Conservation (phyloP, 139 green algal species). For the Marvania coccoides region DNA sequence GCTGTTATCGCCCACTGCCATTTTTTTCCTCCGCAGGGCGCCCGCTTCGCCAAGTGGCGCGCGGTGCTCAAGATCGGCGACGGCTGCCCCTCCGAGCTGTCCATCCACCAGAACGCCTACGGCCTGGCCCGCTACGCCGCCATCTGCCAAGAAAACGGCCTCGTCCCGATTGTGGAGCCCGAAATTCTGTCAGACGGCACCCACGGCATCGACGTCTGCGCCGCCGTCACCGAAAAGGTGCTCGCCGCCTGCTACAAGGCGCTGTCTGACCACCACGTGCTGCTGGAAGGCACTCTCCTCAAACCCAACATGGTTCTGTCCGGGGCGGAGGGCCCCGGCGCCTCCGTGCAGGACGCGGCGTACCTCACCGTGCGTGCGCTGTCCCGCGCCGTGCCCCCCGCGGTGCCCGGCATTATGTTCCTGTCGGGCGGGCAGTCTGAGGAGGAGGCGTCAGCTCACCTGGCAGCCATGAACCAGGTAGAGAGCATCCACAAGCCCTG, state of each 20-base stretch:
- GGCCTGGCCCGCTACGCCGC: slow-evolving; percentile 85
- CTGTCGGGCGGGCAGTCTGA: slow-evolving; percentile 71
- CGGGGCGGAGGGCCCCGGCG: slow-evolving; percentile 13
- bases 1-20: not conserved
- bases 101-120: slow-evolving; percentile 84
- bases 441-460: slow-evolving; percentile 73
- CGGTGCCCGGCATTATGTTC: slow-evolving; percentile 71
- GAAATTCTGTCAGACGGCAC: slow-evolving; percentile 72
- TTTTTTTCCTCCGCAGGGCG: slow-evolving; percentile 35
- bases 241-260: slow-evolving; percentile 48
- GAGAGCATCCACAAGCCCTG: slow-evolving; percentile 62
- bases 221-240: slow-evolving; percentile 37
- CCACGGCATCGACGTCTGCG: slow-evolving; percentile 68
- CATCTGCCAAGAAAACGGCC: slow-evolving; percentile 70
- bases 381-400: slow-evolving; percentile 63
- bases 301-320: slow-evolving; percentile 84
- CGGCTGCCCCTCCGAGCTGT: slow-evolving; percentile 42
- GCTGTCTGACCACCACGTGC: slow-evolving; percentile 79
- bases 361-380: slow-evolving; percentile 66
- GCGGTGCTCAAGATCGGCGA: slow-evolving; percentile 74
- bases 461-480: slow-evolving; percentile 57
- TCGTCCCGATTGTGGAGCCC: slow-evolving; percentile 91
- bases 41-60: slow-evolving; percentile 90
- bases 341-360: slow-evolving; percentile 12
- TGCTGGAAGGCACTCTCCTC: slow-evolving; percentile 85